These are phyloP conservation scores for Lentinula sp. DNA, from an alignment of 768 basidiomycete genomes.

Conservation along the genomic window DNA sequence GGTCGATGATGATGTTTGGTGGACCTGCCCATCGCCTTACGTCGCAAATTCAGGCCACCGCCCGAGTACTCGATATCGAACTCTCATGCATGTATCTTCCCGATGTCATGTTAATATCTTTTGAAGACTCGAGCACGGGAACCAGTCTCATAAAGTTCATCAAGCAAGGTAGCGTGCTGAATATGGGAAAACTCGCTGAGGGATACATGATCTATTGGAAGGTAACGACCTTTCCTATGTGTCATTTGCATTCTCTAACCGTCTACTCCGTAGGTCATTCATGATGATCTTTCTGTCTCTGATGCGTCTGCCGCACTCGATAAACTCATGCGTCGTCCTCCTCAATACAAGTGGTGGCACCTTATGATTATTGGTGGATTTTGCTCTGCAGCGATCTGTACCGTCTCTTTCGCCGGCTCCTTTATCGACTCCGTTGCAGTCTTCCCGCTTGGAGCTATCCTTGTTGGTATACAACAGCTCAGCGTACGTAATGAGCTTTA, in stretches of 20 bases:
- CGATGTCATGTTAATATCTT: conserved; percentile 73
- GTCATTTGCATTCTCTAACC: neutral
- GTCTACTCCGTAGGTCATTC: conserved; percentile 58
- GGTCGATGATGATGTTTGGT: conserved; percentile 89
- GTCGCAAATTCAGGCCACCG: conserved; percentile 75
- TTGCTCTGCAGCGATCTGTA: conserved; percentile 72
- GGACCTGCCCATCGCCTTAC: conserved; percentile 79
- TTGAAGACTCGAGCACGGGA: conserved; percentile 74
- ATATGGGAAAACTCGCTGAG: conserved; percentile 71
- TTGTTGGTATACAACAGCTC: conserved; percentile 68
- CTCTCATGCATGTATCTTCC: conserved; percentile 70
- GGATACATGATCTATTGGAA: conserved; percentile 73
- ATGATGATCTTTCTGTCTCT: conserved; percentile 71
- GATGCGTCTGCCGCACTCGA: conserved; percentile 70
- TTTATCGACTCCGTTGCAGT: conserved; percentile 72
- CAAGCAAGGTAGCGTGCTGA: conserved; percentile 62
- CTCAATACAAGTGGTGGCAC: conserved; percentile 56
- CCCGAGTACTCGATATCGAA: conserved; percentile 66
- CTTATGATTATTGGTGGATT: conserved; percentile 68
- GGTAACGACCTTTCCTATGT: conserved; percentile 21
- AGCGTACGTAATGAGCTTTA: conserved; percentile 74
- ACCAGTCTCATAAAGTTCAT: conserved; percentile 80
- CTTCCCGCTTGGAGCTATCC: conserved; percentile 70
- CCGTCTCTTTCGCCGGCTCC: conserved; percentile 64
- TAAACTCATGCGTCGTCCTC: conserved; percentile 59